Base-by-base conservation (phyloP, 306 rosid species). In the Pyrus betulifolia region DNA sequence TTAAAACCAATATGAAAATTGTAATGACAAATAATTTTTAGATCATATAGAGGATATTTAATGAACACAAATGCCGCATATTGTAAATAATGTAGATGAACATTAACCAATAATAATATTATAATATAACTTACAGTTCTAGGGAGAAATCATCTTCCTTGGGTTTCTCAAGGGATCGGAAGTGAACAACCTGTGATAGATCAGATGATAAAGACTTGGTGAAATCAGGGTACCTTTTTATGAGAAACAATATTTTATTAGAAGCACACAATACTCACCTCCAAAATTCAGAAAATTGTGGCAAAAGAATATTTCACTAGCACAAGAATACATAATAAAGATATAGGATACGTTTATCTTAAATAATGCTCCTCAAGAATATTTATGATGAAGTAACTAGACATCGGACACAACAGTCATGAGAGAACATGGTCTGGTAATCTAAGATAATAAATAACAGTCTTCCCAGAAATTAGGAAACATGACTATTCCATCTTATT, bases 131-230 rank as follows among this genome's bases (percentile, higher is more conserved):
- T 88, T 86, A 92, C 98, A 93, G 82, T 79, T 91, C 97, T 55
- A 93, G 81, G 68, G 87, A 78, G 87, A 93, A 93, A 83, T 91
- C 97, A 77, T 93, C 97, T 73, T 93, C 98, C 83, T 93, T 91
- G 31, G 97, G 97, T 84, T 88, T 93, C 12, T 93, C 97, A 30
- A 93, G 86, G 33, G 93, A 83, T 38, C 98, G 93, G 44, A 91
- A 93, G 83, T 89, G 98, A 85, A 93, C 98, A 85, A 93, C 93
- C 98, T 93, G 83, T 71, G 45, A 74, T 33, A 73, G 38, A 87
- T 76, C 64, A 58, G 6, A 81, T 12, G 22, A 81, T 62, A 52
- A 49, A 69, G 59, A 82, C 55, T 3, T 19, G 3, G 33, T 28
- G 0, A 33, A 72, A 46, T 49, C 51, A 71, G 28, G 35, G 11